Conservation (phyloP, 441 rosid genomes). For the Lepidium campestre region DNA sequence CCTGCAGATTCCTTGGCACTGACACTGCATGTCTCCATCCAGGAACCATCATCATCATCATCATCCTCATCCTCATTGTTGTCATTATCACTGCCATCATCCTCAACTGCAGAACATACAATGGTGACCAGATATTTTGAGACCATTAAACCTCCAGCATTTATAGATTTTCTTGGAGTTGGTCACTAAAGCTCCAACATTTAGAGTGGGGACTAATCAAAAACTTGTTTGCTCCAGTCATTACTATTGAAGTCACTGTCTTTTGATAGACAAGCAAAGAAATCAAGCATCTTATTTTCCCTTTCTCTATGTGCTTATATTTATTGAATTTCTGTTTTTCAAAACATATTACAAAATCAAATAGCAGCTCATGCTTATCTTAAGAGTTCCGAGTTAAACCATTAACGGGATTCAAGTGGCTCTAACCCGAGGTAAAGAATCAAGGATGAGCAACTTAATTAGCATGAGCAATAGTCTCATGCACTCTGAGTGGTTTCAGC, state of each 20-base stretch:
- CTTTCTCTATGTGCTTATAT: not conserved
- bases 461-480: conserved; percentile 7
- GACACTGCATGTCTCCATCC: conserved; percentile 29
- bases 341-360: not conserved
- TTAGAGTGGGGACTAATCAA: conserved; percentile 8
- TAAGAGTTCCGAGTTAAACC: not conserved
- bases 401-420: not conserved
- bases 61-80: conserved; percentile 1
- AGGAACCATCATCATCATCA: conserved; percentile 13
- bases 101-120: conserved; percentile 5
- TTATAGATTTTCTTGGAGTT: conserved; percentile 28
- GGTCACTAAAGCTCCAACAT: conserved; percentile 17
- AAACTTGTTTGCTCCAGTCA: conserved; percentile 10
- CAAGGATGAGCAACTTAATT: not conserved
- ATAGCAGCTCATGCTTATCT: not conserved
- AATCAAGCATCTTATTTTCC: not conserved
- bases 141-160: conserved; percentile 19
- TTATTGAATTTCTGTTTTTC: not conserved
- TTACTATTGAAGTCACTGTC: conserved; percentile 8
- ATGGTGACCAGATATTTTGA: conserved; percentile 14
- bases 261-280: not conserved
- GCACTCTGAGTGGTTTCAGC: not conserved
- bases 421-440: conserved; percentile 3
- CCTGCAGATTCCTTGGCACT: conserved; percentile 31
- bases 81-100: conserved; percentile 14